Evolutionary conservation across 2,329 filamentous ascomycete genomes (phyloP), one percentile per base, ranked within the genome.

Genomic region (Fusarium coicis): DNA sequence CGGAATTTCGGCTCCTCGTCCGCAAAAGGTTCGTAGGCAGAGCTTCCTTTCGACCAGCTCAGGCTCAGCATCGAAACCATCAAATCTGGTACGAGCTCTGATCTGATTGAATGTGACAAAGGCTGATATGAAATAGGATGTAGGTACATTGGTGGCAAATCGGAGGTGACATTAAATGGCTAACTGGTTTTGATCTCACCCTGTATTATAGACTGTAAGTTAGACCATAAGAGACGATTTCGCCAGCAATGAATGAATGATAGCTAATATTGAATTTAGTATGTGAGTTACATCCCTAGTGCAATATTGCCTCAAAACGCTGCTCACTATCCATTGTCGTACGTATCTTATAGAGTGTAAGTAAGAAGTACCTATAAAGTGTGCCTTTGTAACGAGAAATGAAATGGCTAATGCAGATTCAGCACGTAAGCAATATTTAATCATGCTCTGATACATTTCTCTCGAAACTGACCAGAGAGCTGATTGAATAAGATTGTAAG

Each of bases 201-300:
- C 21, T 15, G n/a, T 21, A 42, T 36, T 21, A 42, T 37, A 68
- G 63, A 68, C 66, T 42, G 66, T 66, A 15, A 68, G 62, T 66
- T 3, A 59, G 11, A 28, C 21, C 23, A 26, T 7, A 21, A 34
- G 11, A 4, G 14, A 5, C 16, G 18, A 53, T 10, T 11, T 28
- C 2, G 8, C 5, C 7, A 23, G 28, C 5, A 16, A 21, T 23
- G 12, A 6, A 42, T 42, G 21, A 14, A 21, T n/a, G 2, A 43
- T n/a, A 36, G 37, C 26, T 52, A 21, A 68, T 42, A 8, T 21
- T 19, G 10, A 5, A 6, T 15, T 28, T 11, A 68, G 63, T 68
- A 68, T 26, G 55, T 68, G 11, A 56, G 63, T 46, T 10, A 4
- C 8, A 7, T 18, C 11, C 7, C 34, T 30, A 21, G 14, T 9